Evolutionary conservation across 441 rosid genomes (phyloP).

Genomic region (Eutrema salsugineum): DNA sequence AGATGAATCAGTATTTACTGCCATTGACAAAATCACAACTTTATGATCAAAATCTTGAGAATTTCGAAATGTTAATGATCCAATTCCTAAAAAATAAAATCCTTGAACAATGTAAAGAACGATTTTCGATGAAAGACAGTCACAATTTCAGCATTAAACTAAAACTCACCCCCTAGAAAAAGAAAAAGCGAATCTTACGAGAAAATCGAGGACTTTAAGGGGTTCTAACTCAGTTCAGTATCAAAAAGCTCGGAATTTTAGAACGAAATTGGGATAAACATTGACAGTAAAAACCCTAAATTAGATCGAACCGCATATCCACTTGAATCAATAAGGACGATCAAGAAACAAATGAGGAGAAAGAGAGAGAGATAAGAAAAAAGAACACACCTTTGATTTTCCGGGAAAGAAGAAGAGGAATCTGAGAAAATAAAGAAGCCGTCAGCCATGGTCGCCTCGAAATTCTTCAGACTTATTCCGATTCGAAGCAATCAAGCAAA

Average conservation of each 20-base stretch:
- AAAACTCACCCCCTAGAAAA: background rate
- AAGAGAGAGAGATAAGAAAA: background rate
- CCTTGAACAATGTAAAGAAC: background rate
- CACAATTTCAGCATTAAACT: slow-evolving; percentile 1
- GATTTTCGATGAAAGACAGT: background rate
- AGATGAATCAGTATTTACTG: background rate
- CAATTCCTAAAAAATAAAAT: background rate
- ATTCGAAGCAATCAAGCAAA: slow-evolving; percentile 32
- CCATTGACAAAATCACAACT: background rate
- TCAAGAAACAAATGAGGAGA: background rate
- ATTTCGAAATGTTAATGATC: background rate
- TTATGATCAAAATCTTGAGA: background rate
- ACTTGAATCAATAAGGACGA: slow-evolving; percentile 13
- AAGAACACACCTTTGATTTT: slow-evolving; percentile 44
- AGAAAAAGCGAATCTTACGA: background rate
- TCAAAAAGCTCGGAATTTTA: slow-evolving; percentile 8
- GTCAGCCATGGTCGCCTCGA: slow-evolving; percentile 33
- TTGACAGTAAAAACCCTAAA: background rate
- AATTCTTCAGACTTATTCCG: slow-evolving; percentile 29
- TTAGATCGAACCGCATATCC: slow-evolving; percentile 2
- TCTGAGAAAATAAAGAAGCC: background rate
- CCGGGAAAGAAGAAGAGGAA: slow-evolving; percentile 17
- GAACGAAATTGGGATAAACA: background rate
- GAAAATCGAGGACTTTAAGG: slow-evolving; percentile 16
- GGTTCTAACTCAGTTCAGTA: slow-evolving; percentile 11